Evolutionary conservation across 768 basidiomycete genomes (phyloP).

Genomic region (Tricholoma furcatifolium): DNA sequence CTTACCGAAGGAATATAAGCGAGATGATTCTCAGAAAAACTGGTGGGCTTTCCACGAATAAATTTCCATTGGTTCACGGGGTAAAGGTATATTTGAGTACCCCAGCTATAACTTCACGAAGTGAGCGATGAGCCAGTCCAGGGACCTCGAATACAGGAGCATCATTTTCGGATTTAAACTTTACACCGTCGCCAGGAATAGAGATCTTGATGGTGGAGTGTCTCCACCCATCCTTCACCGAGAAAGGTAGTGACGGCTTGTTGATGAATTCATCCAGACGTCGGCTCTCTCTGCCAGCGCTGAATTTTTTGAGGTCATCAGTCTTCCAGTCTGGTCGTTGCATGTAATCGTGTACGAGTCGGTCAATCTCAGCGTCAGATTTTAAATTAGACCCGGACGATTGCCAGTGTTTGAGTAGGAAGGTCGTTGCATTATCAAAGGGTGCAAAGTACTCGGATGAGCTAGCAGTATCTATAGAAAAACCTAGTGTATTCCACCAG

Average conservation of each 20-base stretch:
- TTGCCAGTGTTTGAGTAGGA: conserved; percentile 23
- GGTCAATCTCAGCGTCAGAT: conserved; percentile 20
- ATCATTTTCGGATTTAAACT: conserved; percentile 18
- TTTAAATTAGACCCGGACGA: conserved; percentile 15
- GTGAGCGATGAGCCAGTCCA: conserved; percentile 23
- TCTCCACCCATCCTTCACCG: conserved; percentile 20
- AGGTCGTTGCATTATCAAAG: conserved; percentile 20
- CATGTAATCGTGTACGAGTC: conserved; percentile 25
- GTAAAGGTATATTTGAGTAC: conserved; percentile 30
- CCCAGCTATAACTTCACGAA: conserved; percentile 22
- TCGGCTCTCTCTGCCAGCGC: conserved; percentile 11
- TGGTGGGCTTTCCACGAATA: conserved; percentile 23
- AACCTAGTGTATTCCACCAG: neutral
- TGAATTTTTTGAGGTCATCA: conserved; percentile 20
- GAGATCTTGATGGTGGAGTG: conserved; percentile 18
- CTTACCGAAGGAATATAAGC: conserved; percentile 43
- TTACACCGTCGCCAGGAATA: conserved; percentile 18
- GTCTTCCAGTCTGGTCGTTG: conserved; percentile 21
- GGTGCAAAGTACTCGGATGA: conserved; percentile 10
- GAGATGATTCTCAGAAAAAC: conserved; percentile 32
- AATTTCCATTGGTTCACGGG: conserved; percentile 41
- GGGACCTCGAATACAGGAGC: conserved; percentile 29
- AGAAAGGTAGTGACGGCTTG: neutral
- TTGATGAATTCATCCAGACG: conserved; percentile 12
- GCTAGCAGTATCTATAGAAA: neutral